A percentile compares a stretch with the other conserved stretches of the same genome.
These are phyloP conservation scores for Poa pratensis DNA, from an alignment of 176 grass and related monocot species.

Conservation along the genomic window DNA sequence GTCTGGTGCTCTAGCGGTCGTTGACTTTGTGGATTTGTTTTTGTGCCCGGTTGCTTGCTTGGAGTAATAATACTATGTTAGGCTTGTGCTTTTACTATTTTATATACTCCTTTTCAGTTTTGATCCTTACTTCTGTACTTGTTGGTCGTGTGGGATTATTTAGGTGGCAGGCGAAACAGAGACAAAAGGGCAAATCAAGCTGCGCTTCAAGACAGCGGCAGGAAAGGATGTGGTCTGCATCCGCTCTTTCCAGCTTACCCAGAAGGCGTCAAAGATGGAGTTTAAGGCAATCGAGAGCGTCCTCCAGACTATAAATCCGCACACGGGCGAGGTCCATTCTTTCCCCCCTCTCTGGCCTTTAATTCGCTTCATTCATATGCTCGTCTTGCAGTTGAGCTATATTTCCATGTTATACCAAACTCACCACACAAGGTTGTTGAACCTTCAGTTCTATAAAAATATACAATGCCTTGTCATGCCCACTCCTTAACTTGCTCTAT, in stretches of 20 bases:
- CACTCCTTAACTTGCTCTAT: constrained; percentile 5
- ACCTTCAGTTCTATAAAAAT: not conserved
- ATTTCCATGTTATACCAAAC: constrained; percentile 5
- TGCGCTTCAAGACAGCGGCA: constrained; percentile 88
- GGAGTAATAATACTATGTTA: too few relatives aligned
- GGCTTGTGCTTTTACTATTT: not conserved
- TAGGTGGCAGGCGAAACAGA: constrained; percentile 94
- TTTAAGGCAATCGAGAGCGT: constrained; percentile 98
- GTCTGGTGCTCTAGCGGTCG: too few relatives aligned
- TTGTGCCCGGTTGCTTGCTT: too few relatives aligned
- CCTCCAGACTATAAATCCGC: constrained; percentile 97
- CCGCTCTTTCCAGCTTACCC: constrained; percentile 95
- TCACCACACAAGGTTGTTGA: constrained; percentile 19
- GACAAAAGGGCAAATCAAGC: constrained; percentile 91
- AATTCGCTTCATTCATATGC: constrained; percentile 13
- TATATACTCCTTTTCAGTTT: not conserved
- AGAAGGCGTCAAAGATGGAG: constrained; percentile 99
- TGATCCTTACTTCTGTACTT: constrained; percentile 7
- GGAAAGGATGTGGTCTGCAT: constrained; percentile 98
- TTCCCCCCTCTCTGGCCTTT: constrained; percentile 1
- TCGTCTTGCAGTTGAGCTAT: not conserved
- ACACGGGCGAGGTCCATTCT: constrained; percentile 55
- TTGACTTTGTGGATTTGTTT: too few relatives aligned
- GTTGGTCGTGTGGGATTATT: constrained; percentile 28
- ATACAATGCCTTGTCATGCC: constrained; percentile 4